A percentile compares a stretch with the other conserved stretches of the same genome.
phyloP scores from a whole-genome alignment of 2,329 filamentous ascomycete species.

The Colletotrichum horii region DNA sequence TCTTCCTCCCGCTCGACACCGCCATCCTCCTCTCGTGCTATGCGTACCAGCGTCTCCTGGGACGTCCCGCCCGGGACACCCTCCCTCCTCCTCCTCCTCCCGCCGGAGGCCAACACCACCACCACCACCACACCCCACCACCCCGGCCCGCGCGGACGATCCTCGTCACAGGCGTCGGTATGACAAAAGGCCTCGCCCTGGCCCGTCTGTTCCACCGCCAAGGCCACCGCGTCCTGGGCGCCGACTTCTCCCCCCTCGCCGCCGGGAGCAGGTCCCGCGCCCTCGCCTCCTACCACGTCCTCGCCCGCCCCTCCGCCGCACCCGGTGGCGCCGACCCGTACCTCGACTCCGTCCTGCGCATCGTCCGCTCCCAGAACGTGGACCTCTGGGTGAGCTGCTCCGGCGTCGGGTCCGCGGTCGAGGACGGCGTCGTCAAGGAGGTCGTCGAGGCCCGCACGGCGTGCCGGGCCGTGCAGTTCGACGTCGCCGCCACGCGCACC shows the following conservation, averaged over 20 bases:
- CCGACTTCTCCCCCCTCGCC: slow-evolving; percentile 63
- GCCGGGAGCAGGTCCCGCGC: slow-evolving; percentile 64
- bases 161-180: slow-evolving; percentile 75
- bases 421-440: slow-evolving; percentile 71
- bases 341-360: slow-evolving; percentile 57
- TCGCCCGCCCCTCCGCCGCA: slow-evolving; percentile 37
- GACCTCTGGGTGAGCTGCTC: slow-evolving; percentile 79
- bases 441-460: slow-evolving; percentile 60
- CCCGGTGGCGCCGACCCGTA: slow-evolving; percentile 50
- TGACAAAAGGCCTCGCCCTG: slow-evolving; percentile 72
- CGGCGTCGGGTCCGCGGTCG: slow-evolving; percentile 67
- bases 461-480: slow-evolving; percentile 70
- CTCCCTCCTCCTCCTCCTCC: neutral
- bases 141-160: slow-evolving; percentile 39
- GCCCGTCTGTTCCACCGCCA: slow-evolving; percentile 68
- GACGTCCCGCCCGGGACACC: neutral
- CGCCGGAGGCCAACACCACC: neutral
- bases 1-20: slow-evolving; percentile 10
- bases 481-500: slow-evolving; percentile 56
- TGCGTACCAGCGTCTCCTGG: neutral
- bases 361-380: slow-evolving; percentile 65
- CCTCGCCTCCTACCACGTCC: slow-evolving; percentile 57
- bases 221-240: slow-evolving; percentile 75
- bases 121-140: neutral
- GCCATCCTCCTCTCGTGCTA: neutral